Percentiles rank a stretch among this genome's conserved stretches.
These are phyloP conservation scores for Penicillium sp. DNA, from an alignment of 2,329 filamentous ascomycete species.

Conservation along the genomic window DNA sequence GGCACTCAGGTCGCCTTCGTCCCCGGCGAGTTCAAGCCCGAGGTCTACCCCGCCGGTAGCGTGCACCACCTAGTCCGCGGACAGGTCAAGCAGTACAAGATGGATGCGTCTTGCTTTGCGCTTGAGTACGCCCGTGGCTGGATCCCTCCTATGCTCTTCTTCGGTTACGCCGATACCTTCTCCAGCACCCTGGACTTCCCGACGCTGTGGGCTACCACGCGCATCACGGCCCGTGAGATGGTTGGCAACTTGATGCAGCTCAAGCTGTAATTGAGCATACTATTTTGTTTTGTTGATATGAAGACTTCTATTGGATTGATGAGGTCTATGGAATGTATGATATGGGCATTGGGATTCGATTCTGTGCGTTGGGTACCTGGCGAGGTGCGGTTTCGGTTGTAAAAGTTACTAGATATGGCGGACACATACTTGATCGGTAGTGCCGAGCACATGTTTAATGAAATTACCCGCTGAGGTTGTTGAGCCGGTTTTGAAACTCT, in stretches of 20 bases:
- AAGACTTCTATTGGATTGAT: not conserved
- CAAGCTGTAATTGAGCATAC: slow-evolving; percentile 59
- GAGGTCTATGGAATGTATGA: slow-evolving; percentile 9
- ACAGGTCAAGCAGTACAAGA: slow-evolving; percentile 70
- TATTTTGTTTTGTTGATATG: not conserved
- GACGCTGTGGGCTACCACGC: slow-evolving; percentile 78
- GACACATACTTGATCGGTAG: not conserved
- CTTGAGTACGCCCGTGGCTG: slow-evolving; percentile 59
- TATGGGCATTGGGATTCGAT: not conserved
- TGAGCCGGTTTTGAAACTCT: not conserved
- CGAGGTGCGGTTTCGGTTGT: not conserved
- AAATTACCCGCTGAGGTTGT: not conserved
- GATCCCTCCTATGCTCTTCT: slow-evolving; percentile 91
- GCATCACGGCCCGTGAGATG: slow-evolving; percentile 74
- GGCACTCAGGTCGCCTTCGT: slow-evolving; percentile 41
- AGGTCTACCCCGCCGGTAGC: slow-evolving; percentile 39
- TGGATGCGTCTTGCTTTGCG: slow-evolving; percentile 39
- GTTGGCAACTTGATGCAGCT: slow-evolving; percentile 65
- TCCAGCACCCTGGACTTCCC: slow-evolving; percentile 78
- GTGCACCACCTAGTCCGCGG: slow-evolving; percentile 53
- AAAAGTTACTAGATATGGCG: not conserved
- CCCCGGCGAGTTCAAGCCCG: slow-evolving; percentile 38
- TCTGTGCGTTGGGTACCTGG: not conserved
- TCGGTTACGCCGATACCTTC: slow-evolving; percentile 80
- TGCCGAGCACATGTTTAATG: not conserved